phyloP scores from a whole-genome alignment of 139 green algal genomes.

The Pleodorina starrii region DNA sequence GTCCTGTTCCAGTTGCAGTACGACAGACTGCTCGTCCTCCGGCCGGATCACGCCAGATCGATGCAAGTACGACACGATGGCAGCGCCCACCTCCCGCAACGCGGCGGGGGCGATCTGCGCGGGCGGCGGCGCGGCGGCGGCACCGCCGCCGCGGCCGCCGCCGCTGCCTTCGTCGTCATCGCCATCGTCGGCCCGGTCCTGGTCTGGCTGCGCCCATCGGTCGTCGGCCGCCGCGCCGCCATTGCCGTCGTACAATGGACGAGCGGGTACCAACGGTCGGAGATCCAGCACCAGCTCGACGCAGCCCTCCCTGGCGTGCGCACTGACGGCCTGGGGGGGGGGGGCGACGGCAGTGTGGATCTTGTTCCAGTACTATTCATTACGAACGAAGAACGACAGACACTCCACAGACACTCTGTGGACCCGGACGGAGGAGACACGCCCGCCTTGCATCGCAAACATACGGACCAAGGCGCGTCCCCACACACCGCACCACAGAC shows the following conservation, averaged over 20 bases:
- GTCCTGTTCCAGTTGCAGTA: background rate
- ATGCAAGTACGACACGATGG: slow-evolving; percentile 12
- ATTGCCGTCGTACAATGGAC: background rate
- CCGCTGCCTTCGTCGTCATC: background rate
- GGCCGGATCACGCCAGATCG: background rate
- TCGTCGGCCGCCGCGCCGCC: background rate
- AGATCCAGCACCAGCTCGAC: slow-evolving; percentile 41
- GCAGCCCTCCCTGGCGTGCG: slow-evolving; percentile 24
- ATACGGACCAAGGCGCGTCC: too few species aligned
- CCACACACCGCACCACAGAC: too few species aligned
- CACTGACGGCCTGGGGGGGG: slow-evolving; percentile 12
- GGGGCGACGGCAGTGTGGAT: too few species aligned
- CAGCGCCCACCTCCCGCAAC: background rate
- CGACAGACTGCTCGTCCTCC: background rate
- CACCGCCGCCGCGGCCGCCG: background rate
- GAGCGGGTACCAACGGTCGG: background rate
- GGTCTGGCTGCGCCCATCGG: background rate
- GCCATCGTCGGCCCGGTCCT: background rate
- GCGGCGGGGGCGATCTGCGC: background rate
- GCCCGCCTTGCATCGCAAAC: too few species aligned
- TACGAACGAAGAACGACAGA: too few species aligned
- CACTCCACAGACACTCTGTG: too few species aligned
- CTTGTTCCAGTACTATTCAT: too few species aligned
- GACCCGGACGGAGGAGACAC: too few species aligned
- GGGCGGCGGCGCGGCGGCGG: background rate